Evolutionary conservation across 495 filamentous ascomycete species (phyloP), one percentile per base, ranked within the genome.

Genomic region (Xylaria longipes): DNA sequence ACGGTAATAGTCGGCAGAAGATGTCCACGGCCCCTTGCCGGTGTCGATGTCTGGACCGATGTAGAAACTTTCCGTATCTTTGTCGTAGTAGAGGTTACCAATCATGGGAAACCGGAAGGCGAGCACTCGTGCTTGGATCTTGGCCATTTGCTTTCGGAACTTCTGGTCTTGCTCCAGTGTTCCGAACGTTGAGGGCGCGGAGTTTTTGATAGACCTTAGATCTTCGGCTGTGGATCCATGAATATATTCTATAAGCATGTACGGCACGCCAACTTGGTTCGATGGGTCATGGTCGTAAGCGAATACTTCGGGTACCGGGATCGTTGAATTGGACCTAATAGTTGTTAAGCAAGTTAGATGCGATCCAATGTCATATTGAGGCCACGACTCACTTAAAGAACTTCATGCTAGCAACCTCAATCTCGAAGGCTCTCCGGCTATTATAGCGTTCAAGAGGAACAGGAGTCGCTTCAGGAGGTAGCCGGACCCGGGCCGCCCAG

Each of bases 191-290:
- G 8, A 12, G 15, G 48, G 27, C 14, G 1, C 45, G 50, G 11
- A 52, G 25, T 52, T 25, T 3, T 57, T 56, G 29, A 64, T 37
- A 12, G 2, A 20, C 1, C 56, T 39, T 0, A 72, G 58, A 5
- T 72, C 39, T 2, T 31, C 17, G 7, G 69, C 72, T 17, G 39
- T 33, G 6, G 57, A 64, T 5, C 71, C 71, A 25, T 73, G 35
- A 22, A 73, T 70, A 58, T 70, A 73, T 11, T 69, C 64, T 12
- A 73, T 54, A 5, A 73, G 35, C 17, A 73, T 63, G 27, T 64
- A 73, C 33, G 66, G 67, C 27, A 68, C 67, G 22, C 71, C 71
- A 54, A 70, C 39, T 9, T 29, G 0, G n/a, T 68, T 68, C 12
- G 48, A 27, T 17, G 22, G 31, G 50, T 54, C 33, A 25, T 2